These are phyloP conservation scores for Trichoderma gracile DNA, from an alignment of 2,329 filamentous ascomycete genomes.

Conservation along the genomic window DNA sequence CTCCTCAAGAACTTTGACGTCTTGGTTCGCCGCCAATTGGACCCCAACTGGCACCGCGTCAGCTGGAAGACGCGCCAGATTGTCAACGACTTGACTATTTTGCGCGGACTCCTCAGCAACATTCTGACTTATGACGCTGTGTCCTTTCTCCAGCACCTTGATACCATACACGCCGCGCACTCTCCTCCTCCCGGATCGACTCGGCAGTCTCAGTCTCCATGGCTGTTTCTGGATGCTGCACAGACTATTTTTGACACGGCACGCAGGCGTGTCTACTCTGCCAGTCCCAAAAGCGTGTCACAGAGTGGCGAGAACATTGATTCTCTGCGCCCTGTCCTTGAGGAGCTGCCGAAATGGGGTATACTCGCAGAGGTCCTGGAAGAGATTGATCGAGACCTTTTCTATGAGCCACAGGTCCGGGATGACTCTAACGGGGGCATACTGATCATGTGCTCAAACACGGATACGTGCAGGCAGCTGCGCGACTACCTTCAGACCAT, in stretches of 20 bases:
- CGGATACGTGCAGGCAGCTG: conserved; percentile 81
- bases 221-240: conserved; percentile 93
- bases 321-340: conserved; percentile 75
- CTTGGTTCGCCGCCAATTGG: conserved; percentile 82
- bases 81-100: conserved; percentile 80
- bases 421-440: conserved; percentile 91
- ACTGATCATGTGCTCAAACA: conserved; percentile 92
- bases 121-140: conserved; percentile 87
- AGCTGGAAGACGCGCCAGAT: conserved; percentile 96
- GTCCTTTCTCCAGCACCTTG: conserved; percentile 87
- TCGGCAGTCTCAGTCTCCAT: conserved; percentile 86
- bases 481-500: conserved; percentile 90
- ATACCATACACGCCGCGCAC: conserved; percentile 90
- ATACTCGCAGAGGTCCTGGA: conserved; percentile 86
- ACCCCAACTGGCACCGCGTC: conserved; percentile 95
- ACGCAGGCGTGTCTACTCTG: conserved; percentile 81
- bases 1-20: conserved; percentile 90
- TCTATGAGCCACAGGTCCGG: conserved; percentile 73
- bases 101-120: conserved; percentile 78
- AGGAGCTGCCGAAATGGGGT: conserved; percentile 93
- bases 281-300: conserved; percentile 58
- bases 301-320: conserved; percentile 51
- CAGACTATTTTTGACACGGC: conserved; percentile 92
- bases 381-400: conserved; percentile 88
- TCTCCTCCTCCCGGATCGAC: conserved; percentile 85